Conservation (phyloP, 306 rosid genomes). For the Betula pendula region DNA sequence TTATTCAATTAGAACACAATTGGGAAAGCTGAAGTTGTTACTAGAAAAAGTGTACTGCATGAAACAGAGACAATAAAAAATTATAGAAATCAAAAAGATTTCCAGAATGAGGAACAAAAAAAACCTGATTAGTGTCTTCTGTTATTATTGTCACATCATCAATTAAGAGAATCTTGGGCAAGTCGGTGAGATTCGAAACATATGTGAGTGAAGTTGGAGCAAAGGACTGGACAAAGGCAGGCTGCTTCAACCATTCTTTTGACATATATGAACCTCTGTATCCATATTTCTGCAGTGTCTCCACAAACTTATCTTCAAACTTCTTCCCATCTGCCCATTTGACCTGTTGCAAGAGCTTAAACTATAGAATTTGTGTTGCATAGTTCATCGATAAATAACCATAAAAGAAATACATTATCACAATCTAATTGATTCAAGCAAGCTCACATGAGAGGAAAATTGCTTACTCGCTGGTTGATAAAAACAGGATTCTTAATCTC, state of each 20-base stretch:
- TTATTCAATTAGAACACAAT: neutral
- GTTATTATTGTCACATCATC: conserved; percentile 60
- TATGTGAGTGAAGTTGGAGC: conserved; percentile 83
- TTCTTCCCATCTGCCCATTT: conserved; percentile 66
- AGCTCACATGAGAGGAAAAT: conserved; percentile 12
- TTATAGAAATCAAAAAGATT: neutral
- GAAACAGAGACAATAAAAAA: too few species aligned
- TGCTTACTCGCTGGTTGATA: conserved; percentile 77
- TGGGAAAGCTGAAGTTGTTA: too few species aligned
- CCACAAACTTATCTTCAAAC: conserved; percentile 83
- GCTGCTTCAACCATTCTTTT: conserved; percentile 78
- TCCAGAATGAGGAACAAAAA: neutral
- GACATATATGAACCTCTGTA: conserved; percentile 83
- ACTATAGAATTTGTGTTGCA: too few species aligned
- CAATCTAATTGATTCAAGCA: too few species aligned
- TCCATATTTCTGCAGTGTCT: conserved; percentile 73
- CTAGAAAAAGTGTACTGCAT: too few species aligned
- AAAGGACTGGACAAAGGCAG: conserved; percentile 82
- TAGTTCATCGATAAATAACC: too few species aligned
- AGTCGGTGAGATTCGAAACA: conserved; percentile 64
- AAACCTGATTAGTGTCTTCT: conserved; percentile 89
- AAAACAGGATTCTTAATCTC: conserved; percentile 83
- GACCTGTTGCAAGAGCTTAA: conserved; percentile 64
- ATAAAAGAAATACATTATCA: too few species aligned
- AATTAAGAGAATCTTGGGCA: conserved; percentile 72